Evolutionary conservation across 208 protist genomes (phyloP).

Genomic region (Tetramitus jugosus): DNA sequence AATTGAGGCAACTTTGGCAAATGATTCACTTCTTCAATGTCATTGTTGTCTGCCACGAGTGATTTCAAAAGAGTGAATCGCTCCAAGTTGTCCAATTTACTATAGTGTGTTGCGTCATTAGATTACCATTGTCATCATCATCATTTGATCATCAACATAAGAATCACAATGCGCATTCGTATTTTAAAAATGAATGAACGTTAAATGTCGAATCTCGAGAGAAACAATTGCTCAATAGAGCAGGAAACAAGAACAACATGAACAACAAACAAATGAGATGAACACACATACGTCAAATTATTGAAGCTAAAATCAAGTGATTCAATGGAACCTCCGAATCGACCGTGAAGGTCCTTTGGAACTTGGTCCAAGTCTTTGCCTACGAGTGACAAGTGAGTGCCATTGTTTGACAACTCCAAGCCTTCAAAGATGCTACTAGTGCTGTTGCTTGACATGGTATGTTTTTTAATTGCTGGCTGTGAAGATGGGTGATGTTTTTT

Average conservation of each 20-base stretch:
- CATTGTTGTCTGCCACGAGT: slow-evolving; percentile 47
- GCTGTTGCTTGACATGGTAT: too few species aligned
- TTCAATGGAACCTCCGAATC: not conserved
- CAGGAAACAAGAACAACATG: too few species aligned
- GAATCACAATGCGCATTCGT: too few species aligned
- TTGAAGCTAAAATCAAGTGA: slow-evolving; percentile 11
- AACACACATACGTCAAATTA: not conserved
- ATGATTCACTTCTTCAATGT: slow-evolving; percentile 19
- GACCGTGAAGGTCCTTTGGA: not conserved
- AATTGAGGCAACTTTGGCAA: slow-evolving; percentile 38
- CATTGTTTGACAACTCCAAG: not conserved
- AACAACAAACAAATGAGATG: too few species aligned
- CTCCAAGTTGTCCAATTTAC: slow-evolving; percentile 10
- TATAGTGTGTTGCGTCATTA: not conserved
- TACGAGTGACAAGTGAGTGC: not conserved
- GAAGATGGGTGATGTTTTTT: too few species aligned
- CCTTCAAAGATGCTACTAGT: too few species aligned
- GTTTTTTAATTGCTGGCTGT: too few species aligned
- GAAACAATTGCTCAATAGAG: too few species aligned
- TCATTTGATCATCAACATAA: too few species aligned
- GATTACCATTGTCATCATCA: not conserved
- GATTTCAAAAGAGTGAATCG: slow-evolving; percentile 37
- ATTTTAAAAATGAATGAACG: too few species aligned
- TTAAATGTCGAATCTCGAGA: too few species aligned
- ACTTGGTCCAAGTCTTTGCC: not conserved